phyloP scores from a whole-genome alignment of 2,329 filamentous ascomycete genomes.

The Cladosporium velox region DNA sequence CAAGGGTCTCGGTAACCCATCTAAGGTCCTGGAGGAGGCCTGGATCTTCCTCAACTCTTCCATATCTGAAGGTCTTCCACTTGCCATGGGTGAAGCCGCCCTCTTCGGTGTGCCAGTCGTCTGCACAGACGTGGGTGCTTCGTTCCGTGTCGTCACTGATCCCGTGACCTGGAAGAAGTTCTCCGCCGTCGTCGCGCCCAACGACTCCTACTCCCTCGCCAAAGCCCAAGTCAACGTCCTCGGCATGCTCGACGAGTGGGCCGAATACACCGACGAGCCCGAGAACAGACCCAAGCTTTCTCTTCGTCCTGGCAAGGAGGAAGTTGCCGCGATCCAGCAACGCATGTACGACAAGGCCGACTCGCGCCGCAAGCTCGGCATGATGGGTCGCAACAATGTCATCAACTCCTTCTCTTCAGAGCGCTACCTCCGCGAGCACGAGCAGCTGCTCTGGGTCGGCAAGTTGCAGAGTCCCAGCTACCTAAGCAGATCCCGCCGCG shows the following conservation, averaged over 20 bases:
- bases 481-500: constrained; percentile 15
- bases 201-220: constrained; percentile 62
- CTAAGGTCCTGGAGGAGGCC: constrained; percentile 56
- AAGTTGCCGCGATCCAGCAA: constrained; percentile 56
- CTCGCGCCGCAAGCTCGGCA: constrained; percentile 58
- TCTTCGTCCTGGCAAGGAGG: constrained; percentile 51
- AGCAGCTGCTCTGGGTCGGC: constrained; percentile 35
- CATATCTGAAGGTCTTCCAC: constrained; percentile 48
- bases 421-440: constrained; percentile 54
- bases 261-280: constrained; percentile 57
- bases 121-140: constrained; percentile 57
- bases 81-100: constrained; percentile 50
- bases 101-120: constrained; percentile 47
- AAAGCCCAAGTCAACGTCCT: constrained; percentile 64
- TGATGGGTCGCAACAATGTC: constrained; percentile 60
- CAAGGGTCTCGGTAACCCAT: constrained; percentile 55
- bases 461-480: constrained; percentile 27
- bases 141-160: constrained; percentile 58
- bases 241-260: constrained; percentile 63
- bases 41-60: constrained; percentile 58
- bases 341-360: constrained; percentile 63
- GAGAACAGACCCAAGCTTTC: constrained; percentile 47
- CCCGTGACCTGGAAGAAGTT: constrained; percentile 52
- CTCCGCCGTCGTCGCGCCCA: constrained; percentile 65
- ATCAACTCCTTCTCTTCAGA: constrained; percentile 62